Percentiles rank a stretch among this genome's conserved stretches.
These are phyloP conservation scores for Prunella vulgaris DNA, from an alignment of 257 asterid genomes.

Conservation along the genomic window DNA sequence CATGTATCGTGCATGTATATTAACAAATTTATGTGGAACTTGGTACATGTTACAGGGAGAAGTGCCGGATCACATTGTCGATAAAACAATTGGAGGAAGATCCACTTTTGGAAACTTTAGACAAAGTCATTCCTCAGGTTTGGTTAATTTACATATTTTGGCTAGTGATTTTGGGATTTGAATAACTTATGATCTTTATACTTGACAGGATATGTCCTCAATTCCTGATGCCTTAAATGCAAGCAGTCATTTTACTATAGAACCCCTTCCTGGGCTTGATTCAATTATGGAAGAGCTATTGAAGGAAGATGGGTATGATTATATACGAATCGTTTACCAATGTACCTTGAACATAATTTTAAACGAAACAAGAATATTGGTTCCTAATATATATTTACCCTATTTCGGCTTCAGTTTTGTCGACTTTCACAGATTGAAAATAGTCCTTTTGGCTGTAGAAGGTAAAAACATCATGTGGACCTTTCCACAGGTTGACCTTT, in stretches of 20 bases:
- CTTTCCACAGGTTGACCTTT: too few species aligned
- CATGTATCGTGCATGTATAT: not conserved
- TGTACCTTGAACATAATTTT: too few species aligned
- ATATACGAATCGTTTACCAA: not conserved
- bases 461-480: too few species aligned
- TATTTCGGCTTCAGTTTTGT: too few species aligned
- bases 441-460: too few species aligned
- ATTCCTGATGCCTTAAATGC: conserved; percentile 28
- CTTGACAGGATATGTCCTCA: conserved; percentile 45
- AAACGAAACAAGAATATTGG: too few species aligned
- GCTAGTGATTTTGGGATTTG: not conserved
- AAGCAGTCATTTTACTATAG: conserved; percentile 42
- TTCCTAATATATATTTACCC: too few species aligned
- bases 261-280: conserved; percentile 90
- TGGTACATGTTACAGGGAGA: conserved; percentile 46
- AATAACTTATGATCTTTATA: conserved; percentile 1
- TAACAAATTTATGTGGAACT: not conserved
- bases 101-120: conserved; percentile 87
- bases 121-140: conserved; percentile 94
- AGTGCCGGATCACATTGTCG: conserved; percentile 71
- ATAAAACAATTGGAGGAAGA: conserved; percentile 93
- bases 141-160: not conserved
- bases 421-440: too few species aligned
- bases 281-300: conserved; percentile 67
- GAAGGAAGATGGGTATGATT: conserved; percentile 87